phyloP scores from a whole-genome alignment of 1,139 yeast species.

The Yamadazyma jaroonii region DNA sequence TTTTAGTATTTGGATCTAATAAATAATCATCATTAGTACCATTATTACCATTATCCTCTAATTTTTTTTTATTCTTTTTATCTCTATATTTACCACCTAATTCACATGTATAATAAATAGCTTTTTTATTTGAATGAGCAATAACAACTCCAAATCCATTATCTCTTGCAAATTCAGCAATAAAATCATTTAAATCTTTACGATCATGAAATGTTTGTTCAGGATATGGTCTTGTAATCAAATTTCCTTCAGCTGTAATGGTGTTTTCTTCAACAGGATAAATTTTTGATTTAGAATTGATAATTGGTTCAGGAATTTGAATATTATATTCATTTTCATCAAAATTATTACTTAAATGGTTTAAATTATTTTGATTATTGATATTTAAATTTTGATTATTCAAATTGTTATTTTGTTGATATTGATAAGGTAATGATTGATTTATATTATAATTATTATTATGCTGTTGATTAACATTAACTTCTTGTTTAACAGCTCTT shows the following conservation, averaged over 20 bases:
- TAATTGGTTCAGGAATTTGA: constrained; percentile 49
- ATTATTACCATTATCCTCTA: constrained; percentile 28
- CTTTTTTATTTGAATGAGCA: constrained; percentile 58
- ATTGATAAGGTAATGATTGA: constrained; percentile 10
- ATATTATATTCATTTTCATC: constrained; percentile 44
- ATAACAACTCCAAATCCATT: constrained; percentile 61
- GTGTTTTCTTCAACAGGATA: constrained; percentile 49
- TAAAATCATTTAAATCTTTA: constrained; percentile 52
- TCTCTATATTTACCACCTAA: constrained; percentile 57
- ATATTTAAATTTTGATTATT: background rate
- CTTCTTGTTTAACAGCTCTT: constrained; percentile 33
- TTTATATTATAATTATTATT: constrained; percentile 2
- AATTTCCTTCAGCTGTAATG: constrained; percentile 48
- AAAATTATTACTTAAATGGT: constrained; percentile 10
- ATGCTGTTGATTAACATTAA: constrained; percentile 14
- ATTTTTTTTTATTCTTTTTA: constrained; percentile 40
- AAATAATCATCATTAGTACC: constrained; percentile 32
- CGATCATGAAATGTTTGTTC: constrained; percentile 52
- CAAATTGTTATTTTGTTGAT: constrained; percentile 12
- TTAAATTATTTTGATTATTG: background rate
- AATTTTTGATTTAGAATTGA: constrained; percentile 44
- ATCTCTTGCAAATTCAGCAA: constrained; percentile 55
- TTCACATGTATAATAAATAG: constrained; percentile 62
- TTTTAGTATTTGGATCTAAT: constrained; percentile 43
- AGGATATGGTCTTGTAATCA: constrained; percentile 55